Evolutionary conservation across 208 protist species (phyloP), one percentile per base, ranked within the genome.

Genomic region (Leishmania martiniquensis): DNA sequence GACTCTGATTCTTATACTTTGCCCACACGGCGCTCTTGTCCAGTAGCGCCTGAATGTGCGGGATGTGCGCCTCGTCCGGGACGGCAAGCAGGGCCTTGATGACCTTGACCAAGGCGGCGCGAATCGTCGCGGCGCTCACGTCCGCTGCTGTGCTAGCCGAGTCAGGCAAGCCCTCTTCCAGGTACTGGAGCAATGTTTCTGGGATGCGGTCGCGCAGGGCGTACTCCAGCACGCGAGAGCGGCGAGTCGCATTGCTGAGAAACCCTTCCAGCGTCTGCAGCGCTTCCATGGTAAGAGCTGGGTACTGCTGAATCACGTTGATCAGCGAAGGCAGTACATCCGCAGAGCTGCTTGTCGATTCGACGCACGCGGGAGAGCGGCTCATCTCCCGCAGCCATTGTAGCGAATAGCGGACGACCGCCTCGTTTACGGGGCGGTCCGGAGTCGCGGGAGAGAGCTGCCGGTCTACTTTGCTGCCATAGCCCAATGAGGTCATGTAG

Each of bases 1-100:
- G 96, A 69, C 92, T 97, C 76, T 98, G 94, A 60, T 94, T 77
- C 75, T 96, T 93, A 87, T 97, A 98, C 74, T 94, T 96, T 52
- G 47, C 55, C 94, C 96, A 98, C 10, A 97, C 86, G 0, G 65
- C 20, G 72, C 86, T 95, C 55, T 85, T 54, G 3, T 84, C 77
- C 32, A 98, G 91, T 42, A 93, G 57, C 15, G 73, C 52, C 51
- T 90, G 77, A 25, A 97, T 75, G 20, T 77, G 52, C 0, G 78
- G 52, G 2, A 84, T 84, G 67, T 89, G 67, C 13, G 81, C 44
- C 0, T 90, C 84, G 65, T 96, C 92, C 29, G 84, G 75, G 2
- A 89, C 66, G 32, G 65, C 77, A 13, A 85, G 44, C 77, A 98
- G 89, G 0, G 86, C 82, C 80, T 98, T 98, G n/a, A 98, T 68